These are phyloP conservation scores for Fusarium napiforme DNA, from an alignment of 2,329 filamentous ascomycete species.

Conservation along the genomic window DNA sequence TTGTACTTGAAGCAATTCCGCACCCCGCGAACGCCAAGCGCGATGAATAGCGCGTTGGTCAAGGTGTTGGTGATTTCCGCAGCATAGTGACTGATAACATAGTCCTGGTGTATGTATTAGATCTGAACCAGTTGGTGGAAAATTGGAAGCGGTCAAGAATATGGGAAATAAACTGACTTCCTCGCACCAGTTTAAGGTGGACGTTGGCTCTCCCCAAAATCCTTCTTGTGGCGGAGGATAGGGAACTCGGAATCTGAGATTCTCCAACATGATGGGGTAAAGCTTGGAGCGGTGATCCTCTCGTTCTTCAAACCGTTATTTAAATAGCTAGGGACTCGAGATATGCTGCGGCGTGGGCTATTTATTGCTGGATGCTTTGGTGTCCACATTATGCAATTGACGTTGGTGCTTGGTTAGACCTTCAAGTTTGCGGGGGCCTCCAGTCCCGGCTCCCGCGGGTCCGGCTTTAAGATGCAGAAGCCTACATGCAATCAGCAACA, in stretches of 20 bases:
- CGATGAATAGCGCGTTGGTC: background rate
- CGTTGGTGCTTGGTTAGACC: too few relatives aligned
- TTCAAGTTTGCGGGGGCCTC: background rate
- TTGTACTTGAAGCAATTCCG: background rate
- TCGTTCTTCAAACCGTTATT: too few relatives aligned
- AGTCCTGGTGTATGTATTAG: background rate
- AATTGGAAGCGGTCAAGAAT: too few relatives aligned
- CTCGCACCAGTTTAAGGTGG: background rate
- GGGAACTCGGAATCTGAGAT: background rate
- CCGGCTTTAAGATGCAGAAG: accelerated
- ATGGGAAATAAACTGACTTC: background rate
- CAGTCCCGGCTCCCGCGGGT: background rate
- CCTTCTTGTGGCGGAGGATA: background rate
- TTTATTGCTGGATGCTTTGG: background rate
- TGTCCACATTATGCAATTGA: too few relatives aligned
- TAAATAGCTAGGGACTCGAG: too few relatives aligned
- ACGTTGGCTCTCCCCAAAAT: background rate
- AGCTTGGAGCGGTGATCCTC: too few relatives aligned
- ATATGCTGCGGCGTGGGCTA: accelerated
- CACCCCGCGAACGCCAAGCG: background rate
- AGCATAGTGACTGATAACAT: background rate
- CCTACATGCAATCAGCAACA: background rate
- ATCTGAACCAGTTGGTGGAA: too few relatives aligned
- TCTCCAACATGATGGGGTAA: background rate
- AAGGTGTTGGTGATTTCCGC: background rate